Conservation (phyloP, 1,284 basidiomycete species). For the Pholiota adiposa region DNA sequence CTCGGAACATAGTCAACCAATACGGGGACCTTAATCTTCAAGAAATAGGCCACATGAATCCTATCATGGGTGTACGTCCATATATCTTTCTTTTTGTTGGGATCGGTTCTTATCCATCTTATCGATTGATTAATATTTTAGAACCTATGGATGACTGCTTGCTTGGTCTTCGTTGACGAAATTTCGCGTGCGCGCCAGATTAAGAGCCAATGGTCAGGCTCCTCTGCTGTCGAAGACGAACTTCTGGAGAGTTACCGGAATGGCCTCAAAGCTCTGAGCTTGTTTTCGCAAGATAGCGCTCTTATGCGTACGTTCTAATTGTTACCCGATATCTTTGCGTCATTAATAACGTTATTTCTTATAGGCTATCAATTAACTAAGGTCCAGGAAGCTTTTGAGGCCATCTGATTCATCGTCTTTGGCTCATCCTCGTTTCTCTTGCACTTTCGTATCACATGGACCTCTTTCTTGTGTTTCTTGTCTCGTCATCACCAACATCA, state of each 20-base stretch:
- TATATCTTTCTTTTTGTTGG: conserved; percentile 7
- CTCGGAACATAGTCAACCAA: conserved; percentile 39
- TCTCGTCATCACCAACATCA: conserved; percentile 5
- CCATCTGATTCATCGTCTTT: conserved; percentile 26
- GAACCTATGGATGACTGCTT: conserved; percentile 47
- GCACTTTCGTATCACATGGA: not conserved
- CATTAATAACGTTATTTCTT: conserved; percentile 10
- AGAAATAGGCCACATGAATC: conserved; percentile 43
- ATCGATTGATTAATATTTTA: conserved; percentile 20
- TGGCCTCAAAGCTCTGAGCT: conserved; percentile 39
- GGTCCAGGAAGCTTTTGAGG: conserved; percentile 42
- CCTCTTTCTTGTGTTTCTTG: conserved; percentile 1
- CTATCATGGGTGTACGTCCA: conserved; percentile 50
- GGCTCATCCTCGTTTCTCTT: not conserved
- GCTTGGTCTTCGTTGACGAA: conserved; percentile 46
- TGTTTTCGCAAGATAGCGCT: conserved; percentile 42
- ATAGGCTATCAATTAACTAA: conserved; percentile 44
- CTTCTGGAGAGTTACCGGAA: conserved; percentile 39
- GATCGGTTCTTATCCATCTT: conserved; percentile 2
- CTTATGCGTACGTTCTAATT: conserved; percentile 40
- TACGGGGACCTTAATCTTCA: conserved; percentile 41
- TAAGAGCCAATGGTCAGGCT: conserved; percentile 30
- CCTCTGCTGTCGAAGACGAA: conserved; percentile 35
- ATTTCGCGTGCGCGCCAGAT: conserved; percentile 40
- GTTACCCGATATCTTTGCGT: conserved; percentile 10